Conservation (phyloP, 768 basidiomycete species). For the Pleurotus pulmonarius region DNA sequence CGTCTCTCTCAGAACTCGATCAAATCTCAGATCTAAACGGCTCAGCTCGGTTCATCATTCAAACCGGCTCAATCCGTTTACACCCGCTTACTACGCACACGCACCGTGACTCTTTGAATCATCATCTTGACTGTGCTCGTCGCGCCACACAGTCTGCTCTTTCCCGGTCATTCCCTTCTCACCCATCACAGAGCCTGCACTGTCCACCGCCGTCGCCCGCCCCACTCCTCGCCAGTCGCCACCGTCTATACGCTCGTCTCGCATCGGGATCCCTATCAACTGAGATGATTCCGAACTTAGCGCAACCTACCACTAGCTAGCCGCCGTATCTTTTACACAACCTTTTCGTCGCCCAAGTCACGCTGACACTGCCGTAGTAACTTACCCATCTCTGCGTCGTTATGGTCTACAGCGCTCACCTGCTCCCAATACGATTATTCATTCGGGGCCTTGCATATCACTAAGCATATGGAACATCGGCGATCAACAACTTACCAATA, state of each 20-base stretch:
- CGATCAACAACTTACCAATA: too few species aligned
- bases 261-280: background rate
- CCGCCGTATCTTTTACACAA: too few species aligned
- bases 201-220: background rate
- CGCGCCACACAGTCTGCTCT: too few species aligned
- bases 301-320: background rate
- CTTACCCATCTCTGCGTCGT: too few species aligned
- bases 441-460: too few species aligned
- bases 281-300: background rate
- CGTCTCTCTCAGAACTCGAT: constrained; percentile 7
- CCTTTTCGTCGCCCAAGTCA: too few species aligned
- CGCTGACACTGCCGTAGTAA: too few species aligned
- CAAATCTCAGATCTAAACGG: constrained; percentile 1
- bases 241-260: background rate
- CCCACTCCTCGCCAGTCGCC: background rate
- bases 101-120: background rate
- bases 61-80: background rate
- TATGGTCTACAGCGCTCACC: too few species aligned
- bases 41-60: background rate
- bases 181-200: too few species aligned
- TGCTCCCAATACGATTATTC: too few species aligned
- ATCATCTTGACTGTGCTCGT: background rate
- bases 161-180: too few species aligned
- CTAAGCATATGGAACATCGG: too few species aligned
- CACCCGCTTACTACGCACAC: constrained; percentile 1